Base-by-base conservation (phyloP, 805 yeast species). In the Metschnikowia chrysomelidarum region DNA sequence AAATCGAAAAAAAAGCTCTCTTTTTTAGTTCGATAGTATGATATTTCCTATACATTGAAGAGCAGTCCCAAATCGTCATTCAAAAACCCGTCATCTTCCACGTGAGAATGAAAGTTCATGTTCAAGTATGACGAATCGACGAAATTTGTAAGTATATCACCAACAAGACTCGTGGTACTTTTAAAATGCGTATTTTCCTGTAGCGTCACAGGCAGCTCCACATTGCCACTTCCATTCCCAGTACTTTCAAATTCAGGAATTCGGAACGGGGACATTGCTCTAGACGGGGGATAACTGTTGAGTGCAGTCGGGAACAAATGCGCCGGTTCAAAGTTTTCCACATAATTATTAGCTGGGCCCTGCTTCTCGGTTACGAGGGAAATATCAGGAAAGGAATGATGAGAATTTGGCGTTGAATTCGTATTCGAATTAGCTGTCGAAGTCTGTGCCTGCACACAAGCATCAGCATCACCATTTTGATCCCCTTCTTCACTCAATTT, bases 251-350 rank as follows among this genome's bases (percentile, higher is more conserved):
- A 28, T 6, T 29, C 30, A 7, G 19, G 16, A 2, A 9, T 21
- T 4, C 10, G 33, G 7, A 17, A 33, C 2, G 71, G 71, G 4
- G 67, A 56, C 38, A 64, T 69, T 1, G 59, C 57, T 32, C 70
- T 49, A 2, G 69, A 61, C 4, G 62, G 59, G 3, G 70, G 69
- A 12, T 47, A 40, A 36, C 71, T 64, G 34, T 36, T 44, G 45
- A 47, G 66, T 50, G 48, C 52, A 16, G 53, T 60, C 4, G 80
- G 80, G 46, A 76, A 76, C 43, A 76, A 63, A 43, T 74, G 80
- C 11, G 77, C 66, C 12, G 80, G 80, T 51, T 75, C 76, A 55
- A 76, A 76, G 43, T 72, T 71, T 34, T 71, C 76, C 36, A 66
- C 60, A 48, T 71, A 71, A 18, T 62, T 62, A 37, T 52, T 60